A percentile compares a stretch with the other conserved stretches of the same genome.
Evolutionary conservation across 2,329 filamentous ascomycete species (phyloP).

Genomic region (Xylariales sp.): DNA sequence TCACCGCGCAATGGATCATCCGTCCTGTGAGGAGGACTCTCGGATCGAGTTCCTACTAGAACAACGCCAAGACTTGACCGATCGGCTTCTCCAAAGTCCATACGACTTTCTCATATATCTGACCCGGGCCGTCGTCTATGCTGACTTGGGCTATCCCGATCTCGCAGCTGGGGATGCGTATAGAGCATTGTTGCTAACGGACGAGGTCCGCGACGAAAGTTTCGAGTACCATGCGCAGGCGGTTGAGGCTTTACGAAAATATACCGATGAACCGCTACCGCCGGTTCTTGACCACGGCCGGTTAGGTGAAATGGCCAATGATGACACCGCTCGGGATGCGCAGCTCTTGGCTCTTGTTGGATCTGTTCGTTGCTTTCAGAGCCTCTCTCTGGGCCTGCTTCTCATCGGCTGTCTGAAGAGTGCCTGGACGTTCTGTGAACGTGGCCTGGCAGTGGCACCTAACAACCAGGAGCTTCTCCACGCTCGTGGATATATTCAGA

Average conservation of each 20-base stretch:
- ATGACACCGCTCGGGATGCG: conserved; percentile 15
- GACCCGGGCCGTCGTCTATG: conserved; percentile 66
- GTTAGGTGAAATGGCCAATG: conserved; percentile 25
- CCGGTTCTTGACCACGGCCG: conserved; percentile 42
- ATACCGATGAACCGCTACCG: conserved; percentile 31
- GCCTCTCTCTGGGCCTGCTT: conserved; percentile 53
- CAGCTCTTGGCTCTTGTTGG: conserved; percentile 27
- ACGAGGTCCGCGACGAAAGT: conserved; percentile 72
- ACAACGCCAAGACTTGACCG: conserved; percentile 53
- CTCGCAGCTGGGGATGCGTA: conserved; percentile 88
- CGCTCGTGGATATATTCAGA: conserved; percentile 49
- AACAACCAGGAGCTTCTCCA: conserved; percentile 51
- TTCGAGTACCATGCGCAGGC: conserved; percentile 78
- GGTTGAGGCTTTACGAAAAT: conserved; percentile 43
- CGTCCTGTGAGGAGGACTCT: conserved; percentile 31
- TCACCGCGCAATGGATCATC: conserved; percentile 21
- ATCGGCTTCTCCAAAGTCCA: conserved; percentile 44
- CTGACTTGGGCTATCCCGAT: conserved; percentile 78
- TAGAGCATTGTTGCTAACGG: conserved; percentile 77
- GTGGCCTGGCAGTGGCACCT: conserved; percentile 53
- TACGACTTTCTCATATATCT: conserved; percentile 63
- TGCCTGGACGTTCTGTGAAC: conserved; percentile 59
- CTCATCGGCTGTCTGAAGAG: conserved; percentile 66
- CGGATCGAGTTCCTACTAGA: conserved; percentile 43
- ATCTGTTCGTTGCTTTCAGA: conserved; percentile 55